Evolutionary conservation across 306 rosid genomes (phyloP).

Genomic region (Leucaena leucocephala): DNA sequence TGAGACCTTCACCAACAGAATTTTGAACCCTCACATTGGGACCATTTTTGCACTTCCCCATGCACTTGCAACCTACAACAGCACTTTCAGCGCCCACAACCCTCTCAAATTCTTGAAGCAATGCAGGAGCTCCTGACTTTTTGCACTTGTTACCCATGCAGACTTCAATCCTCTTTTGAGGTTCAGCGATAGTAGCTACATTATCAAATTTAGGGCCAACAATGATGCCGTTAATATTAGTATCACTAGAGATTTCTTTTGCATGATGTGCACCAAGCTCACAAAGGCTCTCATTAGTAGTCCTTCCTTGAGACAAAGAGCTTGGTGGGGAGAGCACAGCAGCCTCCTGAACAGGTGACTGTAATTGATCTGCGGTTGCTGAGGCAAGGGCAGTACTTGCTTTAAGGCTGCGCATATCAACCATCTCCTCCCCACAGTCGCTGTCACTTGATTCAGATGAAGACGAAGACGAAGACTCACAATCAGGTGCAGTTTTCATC

Average conservation of each 20-base stretch:
- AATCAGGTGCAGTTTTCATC: slow-evolving; percentile 39
- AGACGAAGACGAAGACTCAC: slow-evolving; percentile 52
- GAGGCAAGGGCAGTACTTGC: slow-evolving; percentile 38
- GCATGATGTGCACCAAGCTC: slow-evolving; percentile 24
- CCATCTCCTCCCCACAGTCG: slow-evolving; percentile 51
- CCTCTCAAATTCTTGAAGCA: slow-evolving; percentile 72
- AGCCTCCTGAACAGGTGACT: slow-evolving; percentile 16
- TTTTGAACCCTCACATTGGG: slow-evolving; percentile 79
- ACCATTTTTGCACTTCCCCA: slow-evolving; percentile 90
- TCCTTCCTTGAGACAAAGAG: slow-evolving; percentile 13
- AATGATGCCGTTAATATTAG: slow-evolving; percentile 24
- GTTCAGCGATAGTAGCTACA: slow-evolving; percentile 13
- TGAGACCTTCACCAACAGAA: slow-evolving; percentile 25
- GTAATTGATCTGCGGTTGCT: slow-evolving; percentile 29
- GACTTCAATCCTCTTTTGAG: slow-evolving; percentile 70
- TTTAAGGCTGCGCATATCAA: slow-evolving; percentile 48
- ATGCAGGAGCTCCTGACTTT: slow-evolving; percentile 61
- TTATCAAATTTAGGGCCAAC: slow-evolving; percentile 25
- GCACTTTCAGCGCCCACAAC: slow-evolving; percentile 60
- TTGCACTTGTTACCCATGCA: slow-evolving; percentile 92
- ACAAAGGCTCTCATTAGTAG: slow-evolving; percentile 6
- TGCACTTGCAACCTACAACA: slow-evolving; percentile 82
- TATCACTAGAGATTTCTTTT: slow-evolving; percentile 32
- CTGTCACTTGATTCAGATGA: slow-evolving; percentile 78
- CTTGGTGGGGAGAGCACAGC: slow-evolving; percentile 23